Base-by-base conservation (phyloP, 805 yeast genomes). In the Diddensiella transvaalensis region DNA sequence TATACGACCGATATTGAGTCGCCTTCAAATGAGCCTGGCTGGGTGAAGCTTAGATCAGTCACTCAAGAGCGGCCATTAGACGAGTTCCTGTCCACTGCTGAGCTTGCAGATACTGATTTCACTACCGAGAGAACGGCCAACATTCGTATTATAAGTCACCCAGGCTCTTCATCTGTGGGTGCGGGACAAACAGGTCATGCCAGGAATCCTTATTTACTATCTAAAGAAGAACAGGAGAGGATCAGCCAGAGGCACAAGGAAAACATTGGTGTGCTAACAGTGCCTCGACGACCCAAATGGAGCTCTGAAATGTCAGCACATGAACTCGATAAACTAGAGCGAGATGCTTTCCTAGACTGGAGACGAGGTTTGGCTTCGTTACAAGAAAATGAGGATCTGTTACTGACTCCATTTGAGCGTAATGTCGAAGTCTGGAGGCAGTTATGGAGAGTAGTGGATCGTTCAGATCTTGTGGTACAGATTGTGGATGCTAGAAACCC, bases 401-500 rank as follows among this genome's bases (percentile, higher is more conserved):
- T 90, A 50, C 75, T 93, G 64, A 93, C 99, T 0, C 99, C 99
- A 3, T 93, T 91, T 63, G 99, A 93, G 72, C 81, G 99, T 72
- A 93, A 93, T 65, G 74, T 93, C 55, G 96, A 91, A 74, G 97
- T 93, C 50, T 93, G 99, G 99, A 82, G 93, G 64, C 99, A 93
- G 69, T 73, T 93, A 56, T 93, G 99, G 99, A 79, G 99, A 70
- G 99, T 93, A 39, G 86, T 89, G 21, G 99, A 93, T 67, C 80
- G 98, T 63, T 87, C 93, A 21, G 96, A 91, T 66, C 74, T 93
- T 59, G 80, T 93, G 35, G 97, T 93, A 3, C 99, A 93, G 66
- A 93, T 93, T 71, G 98, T 93, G 23, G 99, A 93, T 71, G 98
- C 97, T 10, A 78, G 99, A 69, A 89, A 87, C 63, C 99, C 99